Percentiles rank a stretch among this genome's conserved stretches.
These are phyloP conservation scores for Mycena amicta DNA, from an alignment of 768 basidiomycete genomes.

Conservation along the genomic window DNA sequence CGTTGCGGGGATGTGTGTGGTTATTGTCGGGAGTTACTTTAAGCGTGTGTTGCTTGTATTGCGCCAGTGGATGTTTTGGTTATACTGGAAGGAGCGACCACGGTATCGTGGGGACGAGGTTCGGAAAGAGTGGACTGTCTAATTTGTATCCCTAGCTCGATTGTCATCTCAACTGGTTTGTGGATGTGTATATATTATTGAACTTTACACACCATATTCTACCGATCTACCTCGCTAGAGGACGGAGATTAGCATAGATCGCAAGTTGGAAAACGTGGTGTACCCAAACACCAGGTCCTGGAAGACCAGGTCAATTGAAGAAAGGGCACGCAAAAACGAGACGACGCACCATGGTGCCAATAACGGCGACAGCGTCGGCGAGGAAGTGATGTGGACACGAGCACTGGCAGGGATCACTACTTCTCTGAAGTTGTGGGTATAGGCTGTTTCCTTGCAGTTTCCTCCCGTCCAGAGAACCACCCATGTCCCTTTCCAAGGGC, in stretches of 20 bases:
- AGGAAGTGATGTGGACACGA: too few species aligned
- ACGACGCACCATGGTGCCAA: constrained; percentile 92
- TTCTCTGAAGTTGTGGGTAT: too few species aligned
- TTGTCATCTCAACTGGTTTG: too few species aligned
- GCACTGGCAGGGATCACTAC: too few species aligned
- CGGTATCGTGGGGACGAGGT: background rate
- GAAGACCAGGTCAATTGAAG: too few species aligned
- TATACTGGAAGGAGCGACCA: constrained; percentile 2
- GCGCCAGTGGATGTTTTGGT: constrained; percentile 1
- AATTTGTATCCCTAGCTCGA: too few species aligned
- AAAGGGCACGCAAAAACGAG: too few species aligned
- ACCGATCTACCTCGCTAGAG: constrained; percentile 23
- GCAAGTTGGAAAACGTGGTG: constrained; percentile 43
- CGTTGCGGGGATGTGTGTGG: background rate
- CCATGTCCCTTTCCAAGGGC: too few species aligned
- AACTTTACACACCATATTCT: background rate
- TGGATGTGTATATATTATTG: background rate
- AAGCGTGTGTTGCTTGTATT: constrained; percentile 4
- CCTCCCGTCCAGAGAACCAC: too few species aligned
- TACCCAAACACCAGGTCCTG: constrained; percentile 94
- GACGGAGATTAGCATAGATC: background rate
- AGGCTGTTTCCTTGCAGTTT: too few species aligned
- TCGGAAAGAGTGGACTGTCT: background rate
- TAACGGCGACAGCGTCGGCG: constrained; percentile 94
- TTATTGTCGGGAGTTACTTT: background rate